Evolutionary conservation across 2,329 filamentous ascomycete genomes (phyloP), one percentile per base, ranked within the genome.

Genomic region (Trichoderma harzianum): DNA sequence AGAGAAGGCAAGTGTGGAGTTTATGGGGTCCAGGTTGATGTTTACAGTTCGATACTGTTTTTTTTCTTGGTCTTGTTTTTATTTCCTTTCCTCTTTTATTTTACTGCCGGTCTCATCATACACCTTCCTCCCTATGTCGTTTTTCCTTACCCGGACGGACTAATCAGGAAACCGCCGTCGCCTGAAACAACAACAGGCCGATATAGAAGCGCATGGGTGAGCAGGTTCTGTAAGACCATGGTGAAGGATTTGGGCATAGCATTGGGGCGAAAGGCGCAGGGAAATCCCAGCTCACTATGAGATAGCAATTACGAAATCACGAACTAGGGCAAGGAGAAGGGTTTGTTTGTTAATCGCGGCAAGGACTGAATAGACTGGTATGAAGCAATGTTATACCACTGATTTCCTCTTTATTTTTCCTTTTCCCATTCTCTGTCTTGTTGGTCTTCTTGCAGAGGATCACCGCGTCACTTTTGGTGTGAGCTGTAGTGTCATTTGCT

Each of bases 241-340:
- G 34, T 51, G 39, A 14, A 39, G 66, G 57, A 69, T 61, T 51
- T 53, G 57, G 57, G 74, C 78, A 78, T 78, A 76, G 74, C 76
- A 78, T 43, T 66, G 75, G 76, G 76, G 75, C 74, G 76, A 75
- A 58, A 61, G 77, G 77, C 77, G 76, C 72, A 74, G 69, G 57
- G 73, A 69, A 60, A 18, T 61, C 24, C 32, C 66, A 36, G 66
- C 66, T 69, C 55, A 34, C 57, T 57, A 36, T 34, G 28, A 43
- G 60, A 47, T n/a, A 43, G 57, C 28, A 28, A 21, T 36, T 24
- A 62, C 16, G 26, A 60, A 53, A 26, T 69, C 34, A 62, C 24
- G 57, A 69, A 58, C 6, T 28, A 28, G 30, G 66, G 55, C 24
- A 61, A 62, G 66, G 64, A 67, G 51, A 43, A 26, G 57, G 55